Evolutionary conservation across 768 basidiomycete species (phyloP).

Genomic region (Macrocybe gigantea): DNA sequence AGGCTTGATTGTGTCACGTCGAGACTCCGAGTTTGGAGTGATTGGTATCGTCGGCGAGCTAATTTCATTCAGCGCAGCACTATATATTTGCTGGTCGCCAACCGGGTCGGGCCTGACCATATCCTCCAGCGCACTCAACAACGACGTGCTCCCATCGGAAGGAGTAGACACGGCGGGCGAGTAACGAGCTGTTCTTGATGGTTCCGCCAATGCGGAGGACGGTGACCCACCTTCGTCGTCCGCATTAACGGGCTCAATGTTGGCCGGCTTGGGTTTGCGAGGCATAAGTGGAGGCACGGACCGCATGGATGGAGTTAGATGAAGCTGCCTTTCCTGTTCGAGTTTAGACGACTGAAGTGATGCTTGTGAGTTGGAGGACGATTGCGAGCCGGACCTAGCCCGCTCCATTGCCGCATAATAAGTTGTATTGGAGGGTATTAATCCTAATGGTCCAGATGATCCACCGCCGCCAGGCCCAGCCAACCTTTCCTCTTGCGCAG

Average conservation of each 20-base stretch:
- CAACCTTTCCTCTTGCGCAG: constrained; percentile 10
- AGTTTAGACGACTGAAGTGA: background rate
- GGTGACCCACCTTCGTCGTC: constrained; percentile 9
- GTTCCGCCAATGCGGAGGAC: constrained; percentile 15
- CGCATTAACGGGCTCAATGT: background rate
- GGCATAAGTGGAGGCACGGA: constrained; percentile 25
- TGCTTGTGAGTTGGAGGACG: background rate
- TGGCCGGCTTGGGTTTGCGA: background rate
- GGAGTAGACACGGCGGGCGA: constrained; percentile 7
- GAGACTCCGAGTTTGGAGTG: background rate
- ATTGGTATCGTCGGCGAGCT: constrained; percentile 21
- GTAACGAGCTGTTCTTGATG: constrained; percentile 12
- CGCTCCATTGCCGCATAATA: constrained; percentile 3
- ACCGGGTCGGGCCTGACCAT: constrained; percentile 5
- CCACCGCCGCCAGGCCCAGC: background rate
- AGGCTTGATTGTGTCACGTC: background rate
- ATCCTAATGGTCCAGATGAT: background rate
- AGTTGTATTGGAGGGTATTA: background rate
- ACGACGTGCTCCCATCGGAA: constrained; percentile 7
- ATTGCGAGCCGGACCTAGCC: background rate
- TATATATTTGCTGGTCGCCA: constrained; percentile 1
- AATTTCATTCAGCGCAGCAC: constrained; percentile 20
- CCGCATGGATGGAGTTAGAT: constrained; percentile 6
- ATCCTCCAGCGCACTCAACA: constrained; percentile 10
- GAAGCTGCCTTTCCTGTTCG: background rate